Evolutionary conservation across 106 monocot species (phyloP).

Genomic region (Phalaenopsis equestris): DNA sequence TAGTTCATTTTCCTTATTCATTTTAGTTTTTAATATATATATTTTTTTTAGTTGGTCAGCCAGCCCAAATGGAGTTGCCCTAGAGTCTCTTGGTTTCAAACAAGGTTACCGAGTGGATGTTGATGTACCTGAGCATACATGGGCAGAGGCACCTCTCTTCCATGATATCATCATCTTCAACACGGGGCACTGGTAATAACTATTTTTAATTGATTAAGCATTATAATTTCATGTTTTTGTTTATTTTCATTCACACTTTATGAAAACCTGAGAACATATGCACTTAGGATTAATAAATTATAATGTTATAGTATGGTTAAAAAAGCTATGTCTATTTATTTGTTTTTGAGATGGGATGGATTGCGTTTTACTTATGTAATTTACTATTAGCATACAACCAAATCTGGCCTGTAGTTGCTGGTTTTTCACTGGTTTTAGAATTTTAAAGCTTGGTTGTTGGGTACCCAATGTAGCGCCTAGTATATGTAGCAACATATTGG

Average conservation of each 20-base stretch:
- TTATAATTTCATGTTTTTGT: neutral
- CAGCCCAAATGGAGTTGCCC: slow-evolving; percentile 37
- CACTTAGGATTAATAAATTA: neutral
- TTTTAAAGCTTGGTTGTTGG: neutral
- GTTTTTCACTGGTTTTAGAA: neutral
- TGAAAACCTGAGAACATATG: neutral
- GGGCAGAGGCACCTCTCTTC: slow-evolving; percentile 63
- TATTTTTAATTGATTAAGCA: neutral
- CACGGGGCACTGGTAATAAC: slow-evolving; percentile 88
- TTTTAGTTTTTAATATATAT: neutral
- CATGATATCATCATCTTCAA: slow-evolving; percentile 90
- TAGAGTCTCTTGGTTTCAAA: slow-evolving; percentile 88
- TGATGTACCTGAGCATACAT: slow-evolving; percentile 70
- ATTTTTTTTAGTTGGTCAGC: slow-evolving; percentile 62
- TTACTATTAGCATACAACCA: neutral
- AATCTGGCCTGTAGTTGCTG: neutral
- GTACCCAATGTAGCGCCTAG: neutral
- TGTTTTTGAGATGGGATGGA: neutral
- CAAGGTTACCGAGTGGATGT: slow-evolving; percentile 88
- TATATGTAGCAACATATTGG: neutral
- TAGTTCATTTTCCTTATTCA: neutral
- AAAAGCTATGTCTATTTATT: neutral
- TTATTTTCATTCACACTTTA: neutral
- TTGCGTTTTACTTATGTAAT: neutral
- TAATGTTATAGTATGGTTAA: neutral